A percentile compares a stretch with the other conserved stretches of the same genome.
Conservation (phyloP, 257 asterid genomes). For the Penstemon barbatus region DNA sequence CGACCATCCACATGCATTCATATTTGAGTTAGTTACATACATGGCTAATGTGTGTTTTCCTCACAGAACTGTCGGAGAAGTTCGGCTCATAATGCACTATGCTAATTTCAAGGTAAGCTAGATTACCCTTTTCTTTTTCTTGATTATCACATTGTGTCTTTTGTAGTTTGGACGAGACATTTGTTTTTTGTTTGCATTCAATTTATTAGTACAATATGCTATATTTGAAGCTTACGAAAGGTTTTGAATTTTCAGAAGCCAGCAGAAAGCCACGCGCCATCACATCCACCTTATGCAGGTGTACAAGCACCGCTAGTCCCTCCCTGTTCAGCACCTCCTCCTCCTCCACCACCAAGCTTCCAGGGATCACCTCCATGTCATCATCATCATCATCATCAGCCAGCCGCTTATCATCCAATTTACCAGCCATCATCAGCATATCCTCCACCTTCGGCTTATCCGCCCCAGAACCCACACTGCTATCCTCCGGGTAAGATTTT, state of each 20-base stretch:
- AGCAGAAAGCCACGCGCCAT: constrained; percentile 35
- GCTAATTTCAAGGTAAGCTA: constrained; percentile 62
- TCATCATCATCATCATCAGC: constrained; percentile 7
- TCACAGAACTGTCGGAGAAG: constrained; percentile 84
- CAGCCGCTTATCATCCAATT: constrained; percentile 27
- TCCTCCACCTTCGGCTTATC: constrained; percentile 36
- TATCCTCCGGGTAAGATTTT: constrained; percentile 45
- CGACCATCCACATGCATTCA: no score
- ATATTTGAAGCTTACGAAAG: constrained; percentile 3
- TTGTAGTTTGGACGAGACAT: no score
- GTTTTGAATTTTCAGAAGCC: constrained; percentile 41
- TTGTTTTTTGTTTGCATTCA: no score
- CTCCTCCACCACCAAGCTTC: constrained; percentile 35
- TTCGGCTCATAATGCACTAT: constrained; percentile 82
- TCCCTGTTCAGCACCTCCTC: constrained; percentile 40
- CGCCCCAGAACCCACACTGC: constrained; percentile 40
- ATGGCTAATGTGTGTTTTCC: constrained; percentile 22
- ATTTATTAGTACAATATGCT: neutral
- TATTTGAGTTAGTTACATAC: no score
- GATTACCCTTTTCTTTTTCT: constrained; percentile 5
- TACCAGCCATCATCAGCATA: constrained; percentile 40
- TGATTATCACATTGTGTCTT: neutral
- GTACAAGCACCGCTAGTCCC: constrained; percentile 32
- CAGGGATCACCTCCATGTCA: constrained; percentile 34
- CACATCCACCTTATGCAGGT: constrained; percentile 39